phyloP scores from a whole-genome alignment of 305 asterid genomes.

The Galium porrigens region DNA sequence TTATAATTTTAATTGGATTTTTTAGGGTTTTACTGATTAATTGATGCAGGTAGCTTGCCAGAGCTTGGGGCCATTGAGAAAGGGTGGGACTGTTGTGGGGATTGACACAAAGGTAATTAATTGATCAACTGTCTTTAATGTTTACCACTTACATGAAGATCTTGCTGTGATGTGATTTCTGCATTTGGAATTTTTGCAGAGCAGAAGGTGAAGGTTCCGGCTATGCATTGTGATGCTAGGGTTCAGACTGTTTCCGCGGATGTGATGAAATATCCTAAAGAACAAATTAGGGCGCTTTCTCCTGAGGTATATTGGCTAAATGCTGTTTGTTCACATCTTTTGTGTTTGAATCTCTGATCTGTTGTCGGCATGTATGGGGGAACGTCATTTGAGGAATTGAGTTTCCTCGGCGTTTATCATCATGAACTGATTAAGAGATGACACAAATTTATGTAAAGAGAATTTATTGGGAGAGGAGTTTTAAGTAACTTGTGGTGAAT shows the following conservation, averaged over 20 bases:
- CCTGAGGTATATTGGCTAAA: slow-evolving; percentile 37
- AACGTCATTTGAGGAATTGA: background rate
- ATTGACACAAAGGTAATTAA: slow-evolving; percentile 54
- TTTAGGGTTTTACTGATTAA: background rate
- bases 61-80: slow-evolving; percentile 51
- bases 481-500: background rate
- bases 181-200: slow-evolving; percentile 28
- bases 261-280: slow-evolving; percentile 44
- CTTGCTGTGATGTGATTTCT: background rate
- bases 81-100: slow-evolving; percentile 70
- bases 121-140: background rate
- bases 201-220: slow-evolving; percentile 88
- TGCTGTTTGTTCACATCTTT: background rate
- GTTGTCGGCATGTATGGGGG: background rate
- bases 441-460: background rate
- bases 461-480: background rate
- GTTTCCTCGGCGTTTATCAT: background rate
- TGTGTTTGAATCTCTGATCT: background rate
- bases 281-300: slow-evolving; percentile 48
- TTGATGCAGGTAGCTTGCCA: slow-evolving; percentile 64
- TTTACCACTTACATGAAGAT: background rate
- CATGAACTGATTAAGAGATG: background rate
- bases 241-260: slow-evolving; percentile 65
- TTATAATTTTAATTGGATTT: background rate
- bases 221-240: slow-evolving; percentile 62